Evolutionary conservation across 768 basidiomycete species (phyloP), one percentile per base, ranked within the genome.

Genomic region (Tylopilus felleus): DNA sequence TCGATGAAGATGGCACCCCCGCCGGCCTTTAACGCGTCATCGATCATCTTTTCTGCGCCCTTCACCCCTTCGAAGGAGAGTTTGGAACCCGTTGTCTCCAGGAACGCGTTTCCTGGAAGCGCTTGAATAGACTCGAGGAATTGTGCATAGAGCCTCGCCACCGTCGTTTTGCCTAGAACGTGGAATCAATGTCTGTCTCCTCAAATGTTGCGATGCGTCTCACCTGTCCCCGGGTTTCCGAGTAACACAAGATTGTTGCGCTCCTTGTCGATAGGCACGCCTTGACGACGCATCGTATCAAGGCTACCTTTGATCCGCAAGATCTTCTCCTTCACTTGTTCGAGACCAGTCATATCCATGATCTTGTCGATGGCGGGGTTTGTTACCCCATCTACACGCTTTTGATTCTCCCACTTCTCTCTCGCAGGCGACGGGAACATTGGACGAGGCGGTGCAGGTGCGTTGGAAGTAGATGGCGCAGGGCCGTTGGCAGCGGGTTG

Each of bases 171-270:
- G 0, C 85, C 86, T 86, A 33, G 1, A 46, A 35, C 4, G 10
- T 5, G 8, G 28, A 2, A 9, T 60, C 47, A 65, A 19, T 5
- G 6, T 14, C 10, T 3, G 19, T 13, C 5, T 25, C 19, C 38
- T 12, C 19, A 14, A 4, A 19, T 22, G 4, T 2, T 33, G 17
- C 42, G 8, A 55, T 28, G 4, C 8, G 29, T 57, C 74, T 27
- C 52, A 87, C 86, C 86, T 65, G 87, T 89, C 9, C 86, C 86
- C 4, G 86, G 87, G 60, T 89, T 89, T 14, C 86, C 86, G 0
- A 86, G 77, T 13, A 89, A 70, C 13, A 75, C 77, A 19, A 80
- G 74, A 64, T 88, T 86, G 63, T 84, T 80, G 0, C 86, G 72
- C 49, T 87, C 84, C 27, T 75, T 73, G 23, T 78, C 74, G 14